phyloP scores from a whole-genome alignment of 2,329 filamentous ascomycete species.

The Trichoderma sp. region DNA sequence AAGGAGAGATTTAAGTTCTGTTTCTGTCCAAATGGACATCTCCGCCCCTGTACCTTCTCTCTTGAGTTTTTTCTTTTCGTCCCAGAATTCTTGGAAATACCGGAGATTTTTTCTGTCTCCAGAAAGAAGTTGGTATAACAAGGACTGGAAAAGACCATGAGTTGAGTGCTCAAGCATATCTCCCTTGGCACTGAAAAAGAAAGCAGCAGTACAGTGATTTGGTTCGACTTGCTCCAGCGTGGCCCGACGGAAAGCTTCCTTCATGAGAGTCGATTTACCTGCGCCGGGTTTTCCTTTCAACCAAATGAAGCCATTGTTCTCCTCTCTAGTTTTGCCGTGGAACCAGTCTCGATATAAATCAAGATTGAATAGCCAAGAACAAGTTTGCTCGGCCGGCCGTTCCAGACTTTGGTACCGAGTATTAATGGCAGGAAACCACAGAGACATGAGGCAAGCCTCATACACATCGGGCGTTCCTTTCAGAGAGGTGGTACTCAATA shows the following conservation, averaged over 20 bases:
- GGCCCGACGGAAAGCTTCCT: neutral
- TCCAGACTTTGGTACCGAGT: neutral
- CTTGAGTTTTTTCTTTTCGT: neutral
- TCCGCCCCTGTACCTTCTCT: too few species aligned
- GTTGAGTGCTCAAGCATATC: neutral
- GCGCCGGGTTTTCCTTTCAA: neutral
- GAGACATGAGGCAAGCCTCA: neutral
- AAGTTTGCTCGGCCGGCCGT: neutral
- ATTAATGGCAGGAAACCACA: neutral
- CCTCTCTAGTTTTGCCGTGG: neutral
- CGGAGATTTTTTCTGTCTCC: neutral
- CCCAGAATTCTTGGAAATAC: neutral
- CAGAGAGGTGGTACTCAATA: neutral
- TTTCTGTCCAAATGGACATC: neutral
- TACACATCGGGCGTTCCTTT: neutral
- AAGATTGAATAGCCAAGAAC: neutral
- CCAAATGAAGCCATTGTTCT: neutral
- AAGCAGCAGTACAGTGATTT: neutral
- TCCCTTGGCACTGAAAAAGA: neutral
- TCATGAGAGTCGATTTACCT: neutral
- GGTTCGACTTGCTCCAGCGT: neutral
- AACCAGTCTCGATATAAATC: neutral
- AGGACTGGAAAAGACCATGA: neutral
- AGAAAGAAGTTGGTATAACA: neutral
- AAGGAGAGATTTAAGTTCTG: neutral